Evolutionary conservation across 768 basidiomycete species (phyloP).

Genomic region (Rhizopogon roseolus): DNA sequence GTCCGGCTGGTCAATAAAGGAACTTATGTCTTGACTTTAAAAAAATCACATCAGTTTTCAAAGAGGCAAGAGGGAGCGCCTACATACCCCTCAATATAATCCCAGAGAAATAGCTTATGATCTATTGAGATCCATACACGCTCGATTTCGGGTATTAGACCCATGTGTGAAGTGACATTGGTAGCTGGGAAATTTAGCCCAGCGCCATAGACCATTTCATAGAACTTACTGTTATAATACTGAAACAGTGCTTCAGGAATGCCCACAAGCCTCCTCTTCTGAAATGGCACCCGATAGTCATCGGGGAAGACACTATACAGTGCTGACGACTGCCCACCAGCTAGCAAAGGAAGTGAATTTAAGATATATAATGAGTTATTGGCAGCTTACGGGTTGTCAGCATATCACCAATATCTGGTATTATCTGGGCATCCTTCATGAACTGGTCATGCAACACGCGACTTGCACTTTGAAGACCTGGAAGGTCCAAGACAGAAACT

Average conservation of each 20-base stretch:
- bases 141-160: conserved; percentile 88
- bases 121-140: conserved; percentile 95
- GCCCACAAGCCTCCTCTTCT: conserved; percentile 70
- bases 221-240: conserved; percentile 64
- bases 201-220: background rate
- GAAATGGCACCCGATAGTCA: conserved; percentile 74
- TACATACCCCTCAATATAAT: conserved; percentile 88
- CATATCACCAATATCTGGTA: conserved; percentile 73
- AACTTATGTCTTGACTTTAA: conserved; percentile 79
- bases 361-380: background rate
- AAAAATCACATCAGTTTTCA: background rate
- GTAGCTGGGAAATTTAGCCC: conserved; percentile 39
- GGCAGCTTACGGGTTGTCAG: conserved; percentile 50
- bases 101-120: conserved; percentile 93
- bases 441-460: conserved; percentile 64
- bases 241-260: conserved; percentile 77
- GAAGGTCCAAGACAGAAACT: conserved; percentile 45
- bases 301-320: conserved; percentile 75
- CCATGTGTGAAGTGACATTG: conserved; percentile 77
- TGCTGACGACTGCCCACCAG: conserved; percentile 65
- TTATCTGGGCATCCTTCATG: conserved; percentile 64
- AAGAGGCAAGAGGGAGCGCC: conserved; percentile 2
- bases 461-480: conserved; percentile 61
- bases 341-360: conserved; percentile 26
- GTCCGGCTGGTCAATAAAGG: conserved; percentile 89